These are phyloP conservation scores for Fomitopsis betulina DNA, from an alignment of 1,284 basidiomycete genomes.

Conservation along the genomic window DNA sequence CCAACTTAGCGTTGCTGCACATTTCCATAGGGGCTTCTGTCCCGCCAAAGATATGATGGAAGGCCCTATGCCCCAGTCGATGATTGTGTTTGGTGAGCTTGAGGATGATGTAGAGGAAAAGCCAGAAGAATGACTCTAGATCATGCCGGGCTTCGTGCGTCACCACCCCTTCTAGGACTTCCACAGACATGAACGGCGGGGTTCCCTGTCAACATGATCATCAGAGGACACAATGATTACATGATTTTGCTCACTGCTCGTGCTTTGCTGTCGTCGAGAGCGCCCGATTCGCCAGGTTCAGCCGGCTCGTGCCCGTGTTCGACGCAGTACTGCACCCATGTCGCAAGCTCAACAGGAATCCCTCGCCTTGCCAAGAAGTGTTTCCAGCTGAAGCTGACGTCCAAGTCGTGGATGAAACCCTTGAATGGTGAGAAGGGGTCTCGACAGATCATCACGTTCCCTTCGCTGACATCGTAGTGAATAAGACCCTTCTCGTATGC, in stretches of 20 bases:
- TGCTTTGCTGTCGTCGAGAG: neutral
- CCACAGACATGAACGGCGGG: constrained; percentile 11
- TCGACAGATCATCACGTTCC: no score
- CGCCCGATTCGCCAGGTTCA: no score
- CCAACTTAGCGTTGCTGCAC: no score
- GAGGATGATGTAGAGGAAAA: constrained; percentile 12
- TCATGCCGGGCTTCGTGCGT: constrained; percentile 6
- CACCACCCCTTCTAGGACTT: neutral
- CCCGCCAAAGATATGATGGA: neutral
- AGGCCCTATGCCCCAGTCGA: neutral
- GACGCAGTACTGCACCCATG: no score
- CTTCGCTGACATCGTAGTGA: no score
- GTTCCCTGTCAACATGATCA: constrained; percentile 9
- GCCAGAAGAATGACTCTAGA: constrained; percentile 16
- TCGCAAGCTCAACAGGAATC: no score
- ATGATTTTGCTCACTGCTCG: neutral
- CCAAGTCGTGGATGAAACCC: no score
- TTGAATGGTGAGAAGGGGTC: no score
- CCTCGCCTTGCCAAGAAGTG: no score
- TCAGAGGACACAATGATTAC: neutral
- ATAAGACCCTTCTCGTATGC: no score
- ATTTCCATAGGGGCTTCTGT: neutral
- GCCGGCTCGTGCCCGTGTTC: no score
- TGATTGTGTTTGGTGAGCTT: constrained; percentile 6
- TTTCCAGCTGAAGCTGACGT: no score